Conservation (phyloP, 495 filamentous ascomycete species). For the Tricharina praecox region DNA sequence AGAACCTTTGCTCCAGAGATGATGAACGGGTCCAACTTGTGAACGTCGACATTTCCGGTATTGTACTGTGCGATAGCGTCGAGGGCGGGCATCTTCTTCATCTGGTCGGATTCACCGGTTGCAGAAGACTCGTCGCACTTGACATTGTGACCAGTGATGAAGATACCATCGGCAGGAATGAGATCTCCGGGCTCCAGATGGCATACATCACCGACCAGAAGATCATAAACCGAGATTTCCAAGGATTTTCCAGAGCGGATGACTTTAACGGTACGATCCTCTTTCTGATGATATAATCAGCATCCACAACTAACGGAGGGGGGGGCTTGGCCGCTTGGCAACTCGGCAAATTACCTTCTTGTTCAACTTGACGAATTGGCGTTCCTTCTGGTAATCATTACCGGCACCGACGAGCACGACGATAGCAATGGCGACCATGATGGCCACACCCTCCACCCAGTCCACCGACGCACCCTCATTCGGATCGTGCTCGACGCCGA, state of each 20-base stretch:
- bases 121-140: conserved; percentile 67
- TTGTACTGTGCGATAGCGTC: conserved; percentile 50
- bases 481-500: conserved; percentile 29
- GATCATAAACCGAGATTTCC: conserved; percentile 63
- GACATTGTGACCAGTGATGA: conserved; percentile 53
- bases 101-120: conserved; percentile 55
- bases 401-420: conserved; percentile 50
- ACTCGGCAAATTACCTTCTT: conserved; percentile 37
- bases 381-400: conserved; percentile 59
- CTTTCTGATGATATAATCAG: conserved; percentile 30
- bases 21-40: conserved; percentile 65
- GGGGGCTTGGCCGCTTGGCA: too few relatives aligned
- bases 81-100: conserved; percentile 43
- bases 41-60: conserved; percentile 27
- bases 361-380: conserved; percentile 52
- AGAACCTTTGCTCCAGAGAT: conserved; percentile 65
- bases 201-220: conserved; percentile 72
- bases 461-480: conserved; percentile 42
- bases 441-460: conserved; percentile 63
- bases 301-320: conserved; percentile 10
- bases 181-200: conserved; percentile 78
- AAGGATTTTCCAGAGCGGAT: conserved; percentile 57
- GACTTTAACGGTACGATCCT: conserved; percentile 54
- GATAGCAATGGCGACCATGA: conserved; percentile 52
- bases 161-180: conserved; percentile 65